Base-by-base conservation (phyloP, 1,284 basidiomycete species). In the Leccinum huronense region DNA sequence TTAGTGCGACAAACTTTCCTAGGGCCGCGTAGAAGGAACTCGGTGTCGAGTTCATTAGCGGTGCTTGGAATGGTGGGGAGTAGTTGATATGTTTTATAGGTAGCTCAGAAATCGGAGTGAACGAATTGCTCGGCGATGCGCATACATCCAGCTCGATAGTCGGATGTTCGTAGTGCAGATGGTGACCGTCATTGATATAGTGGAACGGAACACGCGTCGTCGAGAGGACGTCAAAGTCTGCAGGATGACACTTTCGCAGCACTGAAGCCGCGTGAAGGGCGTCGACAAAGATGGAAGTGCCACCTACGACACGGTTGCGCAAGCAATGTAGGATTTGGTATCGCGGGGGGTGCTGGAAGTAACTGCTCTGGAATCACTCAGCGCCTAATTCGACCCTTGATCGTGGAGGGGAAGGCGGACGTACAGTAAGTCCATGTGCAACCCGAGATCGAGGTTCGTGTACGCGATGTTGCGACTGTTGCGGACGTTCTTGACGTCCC, bases 11-110 rank as follows among this genome's bases (percentile, higher is more conserved):
- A 71, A 95, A 98, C 10, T 77, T 75, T 4, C 75, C 70, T 3
- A 97, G 80, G 1, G 94, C 93, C 0, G 79, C 71, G 69, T 91
- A 92, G 66, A 95, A 88, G 30, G 75, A 75, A 1, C 73, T 66
- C 0, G 86, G 84, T 0, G 86, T 87, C 9, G 78, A 73, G 5
- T 60, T 65, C 54, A 81, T 74, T 1, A 93, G 79, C 0, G 92
- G 92, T 0, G 91, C 94, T 79, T 98, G 95, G 84, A 98, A 99
- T 0, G 96, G 97, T 0, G 97, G 97, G 4, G 92, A 91, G 78
- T 97, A 98, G 78, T 96, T 97, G 73, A 98, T 84, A 65, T 88
- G 85, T 53, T 78, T 78, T 66, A 93, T 82, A 2, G 72, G 60
- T 19, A 62, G 65, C 61, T 60, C 71, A 3, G 42, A 10, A 42